These are phyloP conservation scores for Pyrenophora graminea DNA, from an alignment of 2,329 filamentous ascomycete genomes.

Conservation along the genomic window DNA sequence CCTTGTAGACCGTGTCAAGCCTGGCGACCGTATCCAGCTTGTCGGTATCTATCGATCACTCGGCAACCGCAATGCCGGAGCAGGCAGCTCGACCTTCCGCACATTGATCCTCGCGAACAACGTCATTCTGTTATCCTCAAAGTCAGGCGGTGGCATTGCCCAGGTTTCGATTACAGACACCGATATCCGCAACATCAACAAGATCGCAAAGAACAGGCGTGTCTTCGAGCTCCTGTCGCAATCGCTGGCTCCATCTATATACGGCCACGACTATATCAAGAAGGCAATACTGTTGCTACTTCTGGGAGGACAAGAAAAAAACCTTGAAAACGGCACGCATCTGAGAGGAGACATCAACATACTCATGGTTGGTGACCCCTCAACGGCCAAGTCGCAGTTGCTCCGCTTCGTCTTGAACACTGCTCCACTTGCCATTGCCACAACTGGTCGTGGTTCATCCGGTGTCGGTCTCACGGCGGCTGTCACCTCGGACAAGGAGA, in stretches of 20 bases:
- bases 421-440: slow-evolving; percentile 92
- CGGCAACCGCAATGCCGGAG: slow-evolving; percentile 88
- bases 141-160: slow-evolving; percentile 91
- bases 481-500: slow-evolving; percentile 96
- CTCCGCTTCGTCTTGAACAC: slow-evolving; percentile 97
- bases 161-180: slow-evolving; percentile 92
- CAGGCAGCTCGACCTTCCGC: slow-evolving; percentile 92
- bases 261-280: slow-evolving; percentile 96
- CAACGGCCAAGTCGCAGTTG: slow-evolving; percentile 97
- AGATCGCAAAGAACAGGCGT: slow-evolving; percentile 90
- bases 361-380: slow-evolving; percentile 97
- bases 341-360: slow-evolving; percentile 98
- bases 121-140: slow-evolving; percentile 89
- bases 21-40: slow-evolving; percentile 91
- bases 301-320: slow-evolving; percentile 96
- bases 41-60: slow-evolving; percentile 96
- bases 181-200: slow-evolving; percentile 98
- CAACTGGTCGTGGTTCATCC: slow-evolving; percentile 93
- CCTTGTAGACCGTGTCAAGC: slow-evolving; percentile 91
- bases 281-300: slow-evolving; percentile 96
- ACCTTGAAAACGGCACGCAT: slow-evolving; percentile 96
- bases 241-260: slow-evolving; percentile 94
- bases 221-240: slow-evolving; percentile 92
- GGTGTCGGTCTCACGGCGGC: slow-evolving; percentile 97
- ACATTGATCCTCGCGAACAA: slow-evolving; percentile 95